phyloP scores from a whole-genome alignment of 148 eudicot genomes.

The Mesembryanthemum crystallinum region DNA sequence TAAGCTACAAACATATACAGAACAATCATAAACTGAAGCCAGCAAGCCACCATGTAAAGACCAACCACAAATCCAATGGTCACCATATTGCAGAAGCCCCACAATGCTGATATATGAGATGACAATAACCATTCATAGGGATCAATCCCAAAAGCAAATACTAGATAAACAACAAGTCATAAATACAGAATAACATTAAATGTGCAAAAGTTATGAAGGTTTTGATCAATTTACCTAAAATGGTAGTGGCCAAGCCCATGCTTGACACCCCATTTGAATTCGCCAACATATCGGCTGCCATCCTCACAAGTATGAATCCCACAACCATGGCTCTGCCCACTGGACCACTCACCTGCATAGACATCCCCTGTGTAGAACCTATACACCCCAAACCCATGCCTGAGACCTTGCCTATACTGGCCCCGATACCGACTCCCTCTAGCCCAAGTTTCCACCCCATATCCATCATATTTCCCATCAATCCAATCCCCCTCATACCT shows the following conservation, averaged over 20 bases:
- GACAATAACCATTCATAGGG: not conserved
- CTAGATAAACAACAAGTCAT: not conserved
- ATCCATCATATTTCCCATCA: conserved; percentile 94
- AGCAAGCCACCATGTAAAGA: not conserved
- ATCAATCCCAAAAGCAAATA: conserved; percentile 9
- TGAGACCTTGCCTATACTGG: conserved; percentile 83
- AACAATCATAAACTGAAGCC: not conserved
- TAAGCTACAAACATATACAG: not conserved
- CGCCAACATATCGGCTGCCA: conserved; percentile 94
- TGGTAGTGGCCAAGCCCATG: conserved; percentile 96
- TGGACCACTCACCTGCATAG: conserved; percentile 93
- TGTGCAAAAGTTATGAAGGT: conserved; percentile 7
- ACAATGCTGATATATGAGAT: not conserved
- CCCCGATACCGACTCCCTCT: conserved; percentile 88
- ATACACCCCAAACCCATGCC: conserved; percentile 93
- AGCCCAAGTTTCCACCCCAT: conserved; percentile 96
- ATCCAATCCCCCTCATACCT: conserved; percentile 95
- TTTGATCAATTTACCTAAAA: conserved; percentile 57
- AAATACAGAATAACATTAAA: not conserved
- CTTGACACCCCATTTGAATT: conserved; percentile 96
- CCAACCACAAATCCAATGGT: not conserved
- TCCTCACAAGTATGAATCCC: conserved; percentile 95
- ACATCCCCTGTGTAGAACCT: conserved; percentile 95
- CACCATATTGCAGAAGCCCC: not conserved
- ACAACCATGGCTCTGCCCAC: conserved; percentile 95